Evolutionary conservation across 108 stramenopile species (phyloP).

Genomic region (Seminavis robusta): DNA sequence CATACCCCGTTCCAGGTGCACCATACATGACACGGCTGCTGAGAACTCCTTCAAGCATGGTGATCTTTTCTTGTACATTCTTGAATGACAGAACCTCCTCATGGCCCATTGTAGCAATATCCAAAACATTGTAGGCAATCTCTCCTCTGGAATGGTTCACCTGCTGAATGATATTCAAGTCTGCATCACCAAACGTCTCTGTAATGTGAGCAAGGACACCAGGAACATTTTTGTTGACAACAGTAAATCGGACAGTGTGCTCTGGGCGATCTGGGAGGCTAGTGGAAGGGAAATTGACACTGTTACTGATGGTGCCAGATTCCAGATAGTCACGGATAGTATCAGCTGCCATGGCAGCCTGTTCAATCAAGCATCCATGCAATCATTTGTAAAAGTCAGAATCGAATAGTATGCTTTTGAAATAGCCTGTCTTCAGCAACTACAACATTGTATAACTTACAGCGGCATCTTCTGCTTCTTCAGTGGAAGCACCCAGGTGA

Average conservation of each 20-base stretch:
- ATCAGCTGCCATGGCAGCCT: conserved; percentile 63
- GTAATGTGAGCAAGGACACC: conserved; percentile 59
- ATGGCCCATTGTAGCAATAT: conserved; percentile 34
- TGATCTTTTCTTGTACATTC: conserved; percentile 54
- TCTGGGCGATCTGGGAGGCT: conserved; percentile 21
- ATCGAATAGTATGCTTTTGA: too few relatives aligned
- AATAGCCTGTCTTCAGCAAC: too few relatives aligned
- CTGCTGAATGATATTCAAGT: conserved; percentile 72
- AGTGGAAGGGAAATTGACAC: conserved; percentile 70
- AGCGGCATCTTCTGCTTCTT: conserved; percentile 75
- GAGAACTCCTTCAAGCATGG: conserved; percentile 64
- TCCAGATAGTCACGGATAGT: conserved; percentile 63
- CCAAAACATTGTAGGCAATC: conserved; percentile 76
- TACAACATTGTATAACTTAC: too few relatives aligned
- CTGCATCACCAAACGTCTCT: conserved; percentile 44
- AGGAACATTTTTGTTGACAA: conserved; percentile 66
- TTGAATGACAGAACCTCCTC: conserved; percentile 24
- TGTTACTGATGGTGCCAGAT: conserved; percentile 53
- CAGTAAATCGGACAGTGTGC: conserved; percentile 38
- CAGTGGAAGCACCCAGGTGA: conserved; percentile 80
- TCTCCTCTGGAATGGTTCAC: conserved; percentile 58
- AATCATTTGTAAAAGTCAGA: too few relatives aligned
- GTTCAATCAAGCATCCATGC: conserved; percentile 5
- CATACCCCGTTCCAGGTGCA: conserved; percentile 48
- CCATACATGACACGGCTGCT: conserved; percentile 52